Evolutionary conservation across 2,329 filamentous ascomycete species (phyloP).

Genomic region (Exserohilum rostratum): DNA sequence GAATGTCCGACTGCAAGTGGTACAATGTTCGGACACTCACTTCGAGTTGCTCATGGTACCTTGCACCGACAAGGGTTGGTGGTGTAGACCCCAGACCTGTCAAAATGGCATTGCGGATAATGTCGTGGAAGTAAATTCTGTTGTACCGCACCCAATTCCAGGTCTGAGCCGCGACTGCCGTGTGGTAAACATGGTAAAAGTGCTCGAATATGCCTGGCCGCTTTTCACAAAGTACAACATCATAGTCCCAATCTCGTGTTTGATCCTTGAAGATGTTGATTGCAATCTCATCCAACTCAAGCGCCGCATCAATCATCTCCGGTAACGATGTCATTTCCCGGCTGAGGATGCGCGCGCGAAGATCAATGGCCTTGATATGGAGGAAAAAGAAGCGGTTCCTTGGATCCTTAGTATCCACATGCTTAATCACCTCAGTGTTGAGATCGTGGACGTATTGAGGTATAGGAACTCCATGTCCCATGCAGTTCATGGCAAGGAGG

Average conservation of each 20-base stretch:
- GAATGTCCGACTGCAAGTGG: constrained; percentile 38
- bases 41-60: constrained; percentile 30
- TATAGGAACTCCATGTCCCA: constrained; percentile 30
- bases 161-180: constrained; percentile 33
- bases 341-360: constrained; percentile 34
- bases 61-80: constrained; percentile 28
- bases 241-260: constrained; percentile 32
- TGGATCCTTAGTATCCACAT: constrained; percentile 31
- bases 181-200: constrained; percentile 42
- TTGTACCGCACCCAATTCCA: constrained; percentile 46
- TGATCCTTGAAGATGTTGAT: constrained; percentile 26
- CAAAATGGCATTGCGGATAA: constrained; percentile 41
- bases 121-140: constrained; percentile 43
- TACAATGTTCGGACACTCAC: constrained; percentile 32
- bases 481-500: constrained; percentile 36
- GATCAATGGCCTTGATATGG: constrained; percentile 34
- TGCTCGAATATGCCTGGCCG: constrained; percentile 27
- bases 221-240: constrained; percentile 18
- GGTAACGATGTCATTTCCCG: constrained; percentile 20
- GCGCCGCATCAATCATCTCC: constrained; percentile 32
- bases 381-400: constrained; percentile 37
- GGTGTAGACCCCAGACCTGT: constrained; percentile 33
- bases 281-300: constrained; percentile 32
- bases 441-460: constrained; percentile 34
- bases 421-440: constrained; percentile 30